A percentile compares a stretch with the other conserved stretches of the same genome.
These are phyloP conservation scores for Barbarea vulgaris DNA, from an alignment of 345 rosid genomes.

Conservation along the genomic window DNA sequence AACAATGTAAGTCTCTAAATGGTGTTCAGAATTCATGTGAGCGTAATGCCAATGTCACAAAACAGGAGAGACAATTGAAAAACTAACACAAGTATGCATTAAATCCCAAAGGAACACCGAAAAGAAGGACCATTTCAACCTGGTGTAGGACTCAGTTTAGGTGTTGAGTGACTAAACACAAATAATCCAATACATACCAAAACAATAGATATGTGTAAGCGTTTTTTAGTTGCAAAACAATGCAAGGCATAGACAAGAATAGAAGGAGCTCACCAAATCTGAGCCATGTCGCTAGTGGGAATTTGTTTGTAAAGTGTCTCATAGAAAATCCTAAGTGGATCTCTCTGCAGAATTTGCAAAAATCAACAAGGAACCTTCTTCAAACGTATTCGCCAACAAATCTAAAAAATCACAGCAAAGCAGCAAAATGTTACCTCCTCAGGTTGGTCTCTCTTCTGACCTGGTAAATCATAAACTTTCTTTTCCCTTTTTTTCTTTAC, in stretches of 20 bases:
- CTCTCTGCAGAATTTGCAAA: constrained; percentile 68
- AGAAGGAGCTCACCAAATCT: constrained; percentile 75
- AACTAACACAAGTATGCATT: not conserved
- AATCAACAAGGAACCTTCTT: not conserved
- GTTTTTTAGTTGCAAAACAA: not conserved
- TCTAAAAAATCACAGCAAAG: not conserved
- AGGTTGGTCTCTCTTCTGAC: constrained; percentile 88
- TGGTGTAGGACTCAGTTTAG: not conserved
- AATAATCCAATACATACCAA: not conserved
- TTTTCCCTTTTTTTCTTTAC: constrained; percentile 65
- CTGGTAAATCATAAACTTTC: constrained; percentile 84
- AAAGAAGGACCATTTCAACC: not conserved
- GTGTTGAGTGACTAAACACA: not conserved
- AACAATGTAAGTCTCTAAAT: not conserved
- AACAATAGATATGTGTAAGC: not conserved
- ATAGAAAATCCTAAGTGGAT: constrained; percentile 85
- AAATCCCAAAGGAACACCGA: not conserved
- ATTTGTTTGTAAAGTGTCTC: constrained; percentile 77
- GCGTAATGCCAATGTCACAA: constrained; percentile 6
- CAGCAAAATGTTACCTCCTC: constrained; percentile 56
- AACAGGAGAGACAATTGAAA: constrained; percentile 1
- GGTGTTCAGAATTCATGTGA: constrained; percentile 3
- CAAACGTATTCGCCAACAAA: constrained; percentile 11
- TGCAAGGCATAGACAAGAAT: not conserved
- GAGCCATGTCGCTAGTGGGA: constrained; percentile 91